Conservation (phyloP, 768 basidiomycete genomes). For the Cyclocybe aegerita region DNA sequence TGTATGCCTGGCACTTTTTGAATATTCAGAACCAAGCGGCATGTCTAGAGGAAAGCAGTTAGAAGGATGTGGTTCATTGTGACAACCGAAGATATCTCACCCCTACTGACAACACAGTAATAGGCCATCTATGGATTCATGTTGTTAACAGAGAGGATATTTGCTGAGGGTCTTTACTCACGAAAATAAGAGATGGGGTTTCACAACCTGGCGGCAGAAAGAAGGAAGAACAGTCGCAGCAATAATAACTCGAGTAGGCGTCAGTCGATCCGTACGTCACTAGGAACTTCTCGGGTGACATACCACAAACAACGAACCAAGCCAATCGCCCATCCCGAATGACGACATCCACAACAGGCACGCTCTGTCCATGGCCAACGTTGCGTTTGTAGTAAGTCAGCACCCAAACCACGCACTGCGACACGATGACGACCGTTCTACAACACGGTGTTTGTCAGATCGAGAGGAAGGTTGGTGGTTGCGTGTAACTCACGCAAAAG, state of each 20-base stretch:
- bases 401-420: constrained; percentile 2
- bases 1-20: no score
- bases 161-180: not conserved
- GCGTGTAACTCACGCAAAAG: not conserved
- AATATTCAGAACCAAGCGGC: constrained; percentile 1
- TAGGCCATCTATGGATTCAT: constrained; percentile 9
- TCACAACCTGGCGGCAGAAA: not conserved
- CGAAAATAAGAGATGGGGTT: constrained; percentile 9
- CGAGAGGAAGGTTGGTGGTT: not conserved
- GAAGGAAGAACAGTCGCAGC: not conserved
- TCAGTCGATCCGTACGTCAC: not conserved
- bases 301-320: constrained; percentile 4
- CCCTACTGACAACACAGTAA: constrained; percentile 7
- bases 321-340: constrained; percentile 5
- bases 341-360: not conserved
- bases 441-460: not conserved
- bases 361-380: not conserved
- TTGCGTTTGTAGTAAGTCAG: not conserved
- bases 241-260: not conserved
- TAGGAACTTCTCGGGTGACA: not conserved
- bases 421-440: not conserved
- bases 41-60: not conserved
- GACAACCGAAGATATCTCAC: constrained; percentile 1
- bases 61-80: not conserved
- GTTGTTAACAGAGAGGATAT: not conserved